Base-by-base conservation (phyloP, 2,329 filamentous ascomycete species). In the Trichoderma endophyticum region DNA sequence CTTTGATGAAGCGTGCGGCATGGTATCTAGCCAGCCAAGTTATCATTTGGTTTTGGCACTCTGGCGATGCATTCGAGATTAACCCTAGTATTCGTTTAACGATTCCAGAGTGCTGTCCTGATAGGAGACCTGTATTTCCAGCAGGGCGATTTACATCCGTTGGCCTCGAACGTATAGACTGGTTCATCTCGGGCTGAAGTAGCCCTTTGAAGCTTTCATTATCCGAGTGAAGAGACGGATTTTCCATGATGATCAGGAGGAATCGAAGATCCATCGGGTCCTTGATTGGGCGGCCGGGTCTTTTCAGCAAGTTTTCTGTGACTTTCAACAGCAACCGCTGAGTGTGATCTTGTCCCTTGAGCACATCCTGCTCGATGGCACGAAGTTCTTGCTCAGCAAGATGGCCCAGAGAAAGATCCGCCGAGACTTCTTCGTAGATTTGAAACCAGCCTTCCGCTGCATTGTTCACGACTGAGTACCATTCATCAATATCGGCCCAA, bases 1-100 rank as follows among this genome's bases (percentile, higher is more conserved):
- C 85, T 73, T 87, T 88, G 67, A 91, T 84, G 76, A 97, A 94
- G 24, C 91, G 89, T 15, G 83, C 79, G 70, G 91, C 87, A 0
- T 92, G 88, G 75, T 92, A 90, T 61, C 89, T 88, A 14, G 92
- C 89, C 76, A 97, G 90, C 94, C 94, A 97, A 7, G 88, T 87
- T 11, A 94, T 89, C 30, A 97, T 82, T 76, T 92, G 89, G 69
- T 91, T 90, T 76, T 97, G 94, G 75, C 92, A 95, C 72, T 91
- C 88, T 72, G 89, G 88, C 0, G 93, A 87, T 14, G 93, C 85
- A 79, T 97, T 93, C 1, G 93, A 92, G 28, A 97, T 79, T 11
- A 97, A 83, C 1, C 95, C 95, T 30, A 97, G 81, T 51, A 97
- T 90, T 48, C 95, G 89, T 80, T 97, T 97, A 76, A 97, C 89